Percentiles rank a stretch among this genome's conserved stretches.
Evolutionary conservation across 306 rosid genomes (phyloP).

Genomic region (Cicer judaicum): DNA sequence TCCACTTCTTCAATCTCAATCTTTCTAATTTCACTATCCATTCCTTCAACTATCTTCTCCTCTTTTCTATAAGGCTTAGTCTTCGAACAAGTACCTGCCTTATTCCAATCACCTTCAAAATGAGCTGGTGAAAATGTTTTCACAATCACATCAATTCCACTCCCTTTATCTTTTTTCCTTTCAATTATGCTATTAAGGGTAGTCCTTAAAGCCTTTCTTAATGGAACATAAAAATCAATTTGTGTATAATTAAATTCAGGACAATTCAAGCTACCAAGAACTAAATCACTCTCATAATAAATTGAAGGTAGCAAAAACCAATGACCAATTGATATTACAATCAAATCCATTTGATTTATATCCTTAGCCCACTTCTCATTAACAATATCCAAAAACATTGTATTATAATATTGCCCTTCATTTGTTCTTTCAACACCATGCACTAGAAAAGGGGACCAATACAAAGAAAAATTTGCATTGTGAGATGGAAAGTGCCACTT

Average conservation of each 20-base stretch:
- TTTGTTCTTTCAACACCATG: slow-evolving; percentile 58
- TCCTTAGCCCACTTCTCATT: slow-evolving; percentile 69
- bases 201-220: slow-evolving; percentile 44
- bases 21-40: slow-evolving; percentile 70
- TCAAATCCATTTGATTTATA: slow-evolving; percentile 49
- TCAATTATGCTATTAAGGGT: slow-evolving; percentile 41
- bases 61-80: slow-evolving; percentile 54
- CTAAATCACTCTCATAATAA: slow-evolving; percentile 56
- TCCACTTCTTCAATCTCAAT: slow-evolving; percentile 67
- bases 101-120: slow-evolving; percentile 89
- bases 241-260: slow-evolving; percentile 61
- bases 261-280: slow-evolving; percentile 61
- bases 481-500: slow-evolving; percentile 62
- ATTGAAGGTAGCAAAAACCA: slow-evolving; percentile 79
- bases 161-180: slow-evolving; percentile 35
- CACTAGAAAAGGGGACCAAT: slow-evolving; percentile 85
- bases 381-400: slow-evolving; percentile 59
- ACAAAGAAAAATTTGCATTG: slow-evolving; percentile 59
- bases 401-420: slow-evolving; percentile 52
- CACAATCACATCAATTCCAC: slow-evolving; percentile 52
- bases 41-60: slow-evolving; percentile 64
- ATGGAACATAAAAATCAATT: slow-evolving; percentile 62
- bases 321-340: slow-evolving; percentile 71
- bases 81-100: slow-evolving; percentile 72
- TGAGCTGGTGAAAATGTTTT: slow-evolving; percentile 78